Conservation (phyloP, 2,329 filamentous ascomycete genomes). For the Colletotrichum magnum region DNA sequence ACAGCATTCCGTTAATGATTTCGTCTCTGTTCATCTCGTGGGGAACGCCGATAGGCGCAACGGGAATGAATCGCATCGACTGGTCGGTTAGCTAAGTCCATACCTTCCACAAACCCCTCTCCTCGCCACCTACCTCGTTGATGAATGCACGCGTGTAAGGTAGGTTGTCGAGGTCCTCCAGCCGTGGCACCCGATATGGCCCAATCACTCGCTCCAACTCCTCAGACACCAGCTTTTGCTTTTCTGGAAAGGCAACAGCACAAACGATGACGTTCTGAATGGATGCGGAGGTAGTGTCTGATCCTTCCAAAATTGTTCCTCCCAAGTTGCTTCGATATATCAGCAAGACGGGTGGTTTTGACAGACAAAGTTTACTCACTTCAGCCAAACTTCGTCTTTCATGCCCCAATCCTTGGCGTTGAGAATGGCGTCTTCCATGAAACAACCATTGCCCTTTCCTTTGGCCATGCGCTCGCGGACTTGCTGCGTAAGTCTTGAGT, state of each 20-base stretch:
- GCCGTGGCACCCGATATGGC: neutral
- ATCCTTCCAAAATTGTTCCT: conserved; percentile 1
- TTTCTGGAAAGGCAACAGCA: neutral
- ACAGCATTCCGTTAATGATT: neutral
- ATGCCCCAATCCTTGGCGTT: conserved; percentile 1
- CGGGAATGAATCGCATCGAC: neutral
- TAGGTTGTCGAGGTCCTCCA: neutral
- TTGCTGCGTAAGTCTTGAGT: neutral
- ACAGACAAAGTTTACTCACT: neutral
- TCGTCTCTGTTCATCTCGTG: conserved; percentile 3
- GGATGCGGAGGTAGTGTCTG: neutral
- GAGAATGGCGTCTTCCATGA: neutral
- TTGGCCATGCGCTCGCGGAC: neutral
- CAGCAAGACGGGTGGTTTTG: neutral
- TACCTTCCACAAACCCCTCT: neutral
- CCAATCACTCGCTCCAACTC: neutral
- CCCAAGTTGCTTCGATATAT: neutral
- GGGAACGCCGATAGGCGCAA: neutral
- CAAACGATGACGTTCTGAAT: conserved; percentile 1
- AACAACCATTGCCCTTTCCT: conserved; percentile 1
- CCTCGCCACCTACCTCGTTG: neutral
- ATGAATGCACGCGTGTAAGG: neutral
- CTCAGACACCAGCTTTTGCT: neutral
- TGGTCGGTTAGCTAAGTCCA: neutral
- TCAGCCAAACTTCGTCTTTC: conserved; percentile 5